These are phyloP conservation scores for Anastatica hierochuntica DNA, from an alignment of 345 rosid species.

Conservation along the genomic window DNA sequence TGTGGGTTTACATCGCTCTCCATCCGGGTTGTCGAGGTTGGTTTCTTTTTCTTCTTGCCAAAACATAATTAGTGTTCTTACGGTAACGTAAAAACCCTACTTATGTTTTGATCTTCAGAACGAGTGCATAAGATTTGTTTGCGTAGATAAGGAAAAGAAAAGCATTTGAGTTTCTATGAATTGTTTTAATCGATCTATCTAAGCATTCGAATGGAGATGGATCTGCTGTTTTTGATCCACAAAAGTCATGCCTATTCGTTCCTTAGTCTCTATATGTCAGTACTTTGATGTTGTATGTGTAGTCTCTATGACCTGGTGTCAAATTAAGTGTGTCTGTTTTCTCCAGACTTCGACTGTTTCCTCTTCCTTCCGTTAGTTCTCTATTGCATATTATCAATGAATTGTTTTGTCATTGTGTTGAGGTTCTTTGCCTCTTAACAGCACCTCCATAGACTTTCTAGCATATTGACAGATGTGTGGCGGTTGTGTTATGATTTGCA, in stretches of 20 bases:
- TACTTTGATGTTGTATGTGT: no score
- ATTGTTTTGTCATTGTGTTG: no score
- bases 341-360: not conserved
- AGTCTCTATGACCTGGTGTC: no score
- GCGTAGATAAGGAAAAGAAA: no score
- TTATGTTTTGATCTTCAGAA: no score
- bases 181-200: no score
- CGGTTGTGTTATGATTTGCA: slow-evolving; percentile 19
- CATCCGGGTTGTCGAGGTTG: slow-evolving; percentile 74
- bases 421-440: not conserved
- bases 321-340: no score
- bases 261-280: no score
- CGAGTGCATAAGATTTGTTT: no score
- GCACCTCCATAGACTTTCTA: not conserved
- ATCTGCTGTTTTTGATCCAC: no score
- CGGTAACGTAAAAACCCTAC: not conserved
- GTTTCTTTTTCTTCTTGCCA: not conserved
- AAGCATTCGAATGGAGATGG: no score
- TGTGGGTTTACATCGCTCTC: slow-evolving; percentile 90
- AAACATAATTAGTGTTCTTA: not conserved
- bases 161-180: not conserved
- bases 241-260: no score
- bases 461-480: not conserved
- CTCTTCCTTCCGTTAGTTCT: not conserved
- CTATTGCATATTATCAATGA: not conserved